These are phyloP conservation scores for Rhodotorula kratochvilovae DNA, from an alignment of 768 basidiomycete species.

Conservation along the genomic window DNA sequence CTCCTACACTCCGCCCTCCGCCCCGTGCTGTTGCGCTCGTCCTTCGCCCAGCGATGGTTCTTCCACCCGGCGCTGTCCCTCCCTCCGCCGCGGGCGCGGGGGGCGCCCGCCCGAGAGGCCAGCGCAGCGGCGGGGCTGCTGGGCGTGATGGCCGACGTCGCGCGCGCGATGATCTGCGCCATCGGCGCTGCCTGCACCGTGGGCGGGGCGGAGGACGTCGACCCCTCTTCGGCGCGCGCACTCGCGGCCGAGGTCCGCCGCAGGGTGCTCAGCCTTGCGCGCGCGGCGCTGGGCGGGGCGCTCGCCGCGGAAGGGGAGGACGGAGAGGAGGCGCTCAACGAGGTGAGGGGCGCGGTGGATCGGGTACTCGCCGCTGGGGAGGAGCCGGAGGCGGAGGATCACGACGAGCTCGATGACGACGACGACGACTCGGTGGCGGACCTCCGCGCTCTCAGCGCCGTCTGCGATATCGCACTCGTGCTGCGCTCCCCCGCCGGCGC, in stretches of 20 bases:
- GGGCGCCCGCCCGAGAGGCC: neutral
- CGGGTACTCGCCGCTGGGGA: neutral
- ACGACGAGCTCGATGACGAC: neutral
- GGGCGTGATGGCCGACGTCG: neutral
- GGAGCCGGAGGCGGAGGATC: no score
- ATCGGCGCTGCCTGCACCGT: neutral
- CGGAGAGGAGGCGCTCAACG: neutral
- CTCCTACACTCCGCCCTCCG: neutral
- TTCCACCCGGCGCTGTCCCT: neutral
- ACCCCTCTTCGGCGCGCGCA: neutral
- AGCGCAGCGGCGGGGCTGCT: neutral
- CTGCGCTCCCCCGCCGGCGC: neutral
- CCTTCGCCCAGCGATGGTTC: constrained; percentile 5
- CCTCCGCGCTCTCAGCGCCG: neutral
- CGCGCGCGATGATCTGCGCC: neutral
- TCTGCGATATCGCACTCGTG: neutral
- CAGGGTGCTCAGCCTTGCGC: neutral
- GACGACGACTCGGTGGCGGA: neutral
- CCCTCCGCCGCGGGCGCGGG: neutral
- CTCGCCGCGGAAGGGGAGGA: neutral
- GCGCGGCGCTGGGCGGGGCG: neutral
- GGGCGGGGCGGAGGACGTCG: neutral
- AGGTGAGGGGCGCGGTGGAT: neutral
- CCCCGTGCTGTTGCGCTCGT: neutral
- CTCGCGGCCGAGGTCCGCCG: neutral